These are phyloP conservation scores for Mycena latifolia DNA, from an alignment of 768 basidiomycete species.

Conservation along the genomic window DNA sequence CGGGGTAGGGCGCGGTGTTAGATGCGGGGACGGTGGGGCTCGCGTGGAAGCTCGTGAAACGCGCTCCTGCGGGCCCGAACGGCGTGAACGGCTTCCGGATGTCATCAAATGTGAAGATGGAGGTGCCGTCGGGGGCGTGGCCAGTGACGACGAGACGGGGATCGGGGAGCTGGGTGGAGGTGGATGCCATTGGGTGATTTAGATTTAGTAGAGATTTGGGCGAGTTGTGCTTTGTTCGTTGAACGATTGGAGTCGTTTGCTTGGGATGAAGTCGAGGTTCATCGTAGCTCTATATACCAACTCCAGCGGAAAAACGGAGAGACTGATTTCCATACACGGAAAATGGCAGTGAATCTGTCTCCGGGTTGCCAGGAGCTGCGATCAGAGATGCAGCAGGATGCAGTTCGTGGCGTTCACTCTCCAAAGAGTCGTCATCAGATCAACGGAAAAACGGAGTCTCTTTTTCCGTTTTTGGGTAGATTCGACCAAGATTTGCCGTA, in stretches of 20 bases:
- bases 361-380: too few species aligned
- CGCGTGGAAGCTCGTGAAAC: slow-evolving; percentile 28
- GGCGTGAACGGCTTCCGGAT: slow-evolving; percentile 23
- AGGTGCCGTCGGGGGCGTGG: slow-evolving; percentile 22
- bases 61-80: slow-evolving; percentile 18
- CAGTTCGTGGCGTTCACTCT: too few species aligned
- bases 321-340: neutral
- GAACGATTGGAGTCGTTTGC: neutral
- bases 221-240: too few species aligned
- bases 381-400: too few species aligned
- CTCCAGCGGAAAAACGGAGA: neutral
- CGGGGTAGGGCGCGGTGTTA: slow-evolving; percentile 29
- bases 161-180: slow-evolving; percentile 19
- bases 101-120: slow-evolving; percentile 28
- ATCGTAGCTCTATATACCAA: neutral
- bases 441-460: neutral
- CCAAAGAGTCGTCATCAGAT: too few species aligned
- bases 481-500: too few species aligned
- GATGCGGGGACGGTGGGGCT: slow-evolving; percentile 24
- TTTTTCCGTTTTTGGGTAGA: neutral
- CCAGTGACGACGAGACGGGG: slow-evolving; percentile 27
- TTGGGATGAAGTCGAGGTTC: neutral
- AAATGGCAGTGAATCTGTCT: too few species aligned
- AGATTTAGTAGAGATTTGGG: too few species aligned
- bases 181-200: slow-evolving; percentile 6